phyloP scores from a whole-genome alignment of 176 grass and related monocot species.

The Ananas comosus region DNA sequence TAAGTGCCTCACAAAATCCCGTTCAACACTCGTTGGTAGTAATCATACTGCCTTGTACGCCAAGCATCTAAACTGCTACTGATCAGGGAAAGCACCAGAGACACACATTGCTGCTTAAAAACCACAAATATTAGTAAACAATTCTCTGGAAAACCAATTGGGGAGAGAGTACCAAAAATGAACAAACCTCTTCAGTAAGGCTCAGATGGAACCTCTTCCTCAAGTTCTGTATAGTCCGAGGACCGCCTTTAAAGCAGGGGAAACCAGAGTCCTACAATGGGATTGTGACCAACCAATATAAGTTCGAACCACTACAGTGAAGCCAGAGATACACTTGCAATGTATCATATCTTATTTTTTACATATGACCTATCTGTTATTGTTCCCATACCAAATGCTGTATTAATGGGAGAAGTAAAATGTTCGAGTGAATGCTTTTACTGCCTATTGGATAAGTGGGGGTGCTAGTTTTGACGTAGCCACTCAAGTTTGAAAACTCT shows the following conservation, averaged over 20 bases:
- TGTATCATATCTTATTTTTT: too few relatives aligned
- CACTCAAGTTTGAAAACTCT: too few relatives aligned
- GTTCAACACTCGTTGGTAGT: constrained; percentile 94
- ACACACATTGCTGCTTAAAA: constrained; percentile 92
- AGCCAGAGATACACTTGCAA: too few relatives aligned
- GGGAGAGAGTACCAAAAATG: constrained; percentile 10
- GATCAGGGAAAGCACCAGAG: constrained; percentile 92
- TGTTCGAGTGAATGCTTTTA: too few relatives aligned
- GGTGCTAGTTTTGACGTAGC: too few relatives aligned
- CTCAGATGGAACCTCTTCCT: constrained; percentile 95
- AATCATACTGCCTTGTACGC: constrained; percentile 95
- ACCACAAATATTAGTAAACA: constrained; percentile 17
- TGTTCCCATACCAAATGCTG: too few relatives aligned
- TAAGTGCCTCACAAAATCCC: constrained; percentile 67
- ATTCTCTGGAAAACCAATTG: neutral
- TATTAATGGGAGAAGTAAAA: too few relatives aligned
- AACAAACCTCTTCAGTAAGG: constrained; percentile 89
- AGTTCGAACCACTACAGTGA: neutral
- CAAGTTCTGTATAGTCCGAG: constrained; percentile 89
- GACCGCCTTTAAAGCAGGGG: constrained; percentile 93
- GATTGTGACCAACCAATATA: too few relatives aligned
- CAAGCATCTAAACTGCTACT: constrained; percentile 99
- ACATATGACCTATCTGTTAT: too few relatives aligned
- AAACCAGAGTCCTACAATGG: constrained; percentile 78
- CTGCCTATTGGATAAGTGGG: too few relatives aligned